Percentiles rank a stretch among this genome's conserved stretches.
These are phyloP conservation scores for Pistacia atlantica DNA, from an alignment of 345 rosid species.

Conservation along the genomic window DNA sequence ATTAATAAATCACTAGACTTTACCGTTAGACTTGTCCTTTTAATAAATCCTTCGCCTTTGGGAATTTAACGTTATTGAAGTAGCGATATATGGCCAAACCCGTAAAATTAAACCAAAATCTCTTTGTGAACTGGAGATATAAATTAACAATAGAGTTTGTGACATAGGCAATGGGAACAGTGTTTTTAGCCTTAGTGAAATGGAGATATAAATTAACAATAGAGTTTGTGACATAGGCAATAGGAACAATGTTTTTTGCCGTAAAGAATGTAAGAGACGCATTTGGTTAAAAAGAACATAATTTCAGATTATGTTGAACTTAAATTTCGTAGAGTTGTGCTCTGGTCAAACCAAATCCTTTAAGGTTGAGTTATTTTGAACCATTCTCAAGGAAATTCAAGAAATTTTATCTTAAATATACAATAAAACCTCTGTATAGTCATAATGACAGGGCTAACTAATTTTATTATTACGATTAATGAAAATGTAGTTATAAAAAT, in stretches of 20 bases:
- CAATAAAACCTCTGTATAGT: no score
- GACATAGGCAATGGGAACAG: background rate
- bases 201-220: background rate
- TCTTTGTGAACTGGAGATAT: no score
- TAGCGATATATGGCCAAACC: no score
- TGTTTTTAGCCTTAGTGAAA: background rate
- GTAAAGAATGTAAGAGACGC: no score
- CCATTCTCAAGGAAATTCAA: constrained; percentile 16
- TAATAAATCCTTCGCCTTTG: no score
- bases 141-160: background rate
- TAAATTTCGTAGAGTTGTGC: background rate
- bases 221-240: background rate
- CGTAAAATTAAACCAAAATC: no score
- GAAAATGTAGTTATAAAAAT: no score
- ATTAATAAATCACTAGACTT: no score
- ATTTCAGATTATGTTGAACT: background rate
- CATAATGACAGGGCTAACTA: no score
- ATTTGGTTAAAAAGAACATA: background rate
- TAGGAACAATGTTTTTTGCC: background rate
- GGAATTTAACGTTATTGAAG: no score
- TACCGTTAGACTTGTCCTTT: no score
- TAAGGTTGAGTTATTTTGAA: background rate
- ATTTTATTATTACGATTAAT: no score
- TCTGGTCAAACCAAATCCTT: background rate
- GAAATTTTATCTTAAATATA: background rate